A percentile compares a stretch with the other conserved stretches of the same genome.
Evolutionary conservation across 768 basidiomycete species (phyloP).

Genomic region (Hebeloma cylindrosporum): DNA sequence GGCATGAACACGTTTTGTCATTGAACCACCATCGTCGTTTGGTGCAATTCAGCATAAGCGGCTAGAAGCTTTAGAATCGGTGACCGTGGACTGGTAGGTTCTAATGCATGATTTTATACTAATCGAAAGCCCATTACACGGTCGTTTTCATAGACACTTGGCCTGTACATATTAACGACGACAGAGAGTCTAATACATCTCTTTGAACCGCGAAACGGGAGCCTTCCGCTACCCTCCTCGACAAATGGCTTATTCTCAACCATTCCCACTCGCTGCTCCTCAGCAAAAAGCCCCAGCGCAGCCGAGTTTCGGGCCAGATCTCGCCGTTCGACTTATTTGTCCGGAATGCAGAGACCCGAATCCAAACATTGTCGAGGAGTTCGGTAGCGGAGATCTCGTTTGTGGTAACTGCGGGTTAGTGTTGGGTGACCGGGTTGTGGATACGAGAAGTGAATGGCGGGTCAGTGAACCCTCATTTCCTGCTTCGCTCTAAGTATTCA

Average conservation of each 20-base stretch:
- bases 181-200: constrained; percentile 16
- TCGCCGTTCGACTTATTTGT: constrained; percentile 88
- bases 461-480: constrained; percentile 49
- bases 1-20: constrained; percentile 12
- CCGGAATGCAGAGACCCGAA: constrained; percentile 94
- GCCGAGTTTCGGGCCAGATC: constrained; percentile 72
- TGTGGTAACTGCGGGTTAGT: constrained; percentile 93
- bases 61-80: constrained; percentile 15
- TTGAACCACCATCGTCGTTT: constrained; percentile 26
- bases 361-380: constrained; percentile 96
- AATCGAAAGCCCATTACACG: constrained; percentile 20
- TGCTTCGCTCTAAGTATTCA: constrained; percentile 18
- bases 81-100: constrained; percentile 25
- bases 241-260: constrained; percentile 71
- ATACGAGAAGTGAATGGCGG: constrained; percentile 98
- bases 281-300: constrained; percentile 53
- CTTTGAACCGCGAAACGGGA: constrained; percentile 21
- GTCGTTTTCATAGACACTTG: constrained; percentile 24
- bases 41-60: constrained; percentile 21
- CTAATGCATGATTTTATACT: constrained; percentile 15
- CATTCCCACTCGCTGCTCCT: constrained; percentile 74
- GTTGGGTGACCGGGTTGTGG: constrained; percentile 93
- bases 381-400: constrained; percentile 96
- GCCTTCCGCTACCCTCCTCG: constrained; percentile 26
- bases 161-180: constrained; percentile 11